Evolutionary conservation across 306 rosid species (phyloP).

Genomic region (Mucuna pruriens): DNA sequence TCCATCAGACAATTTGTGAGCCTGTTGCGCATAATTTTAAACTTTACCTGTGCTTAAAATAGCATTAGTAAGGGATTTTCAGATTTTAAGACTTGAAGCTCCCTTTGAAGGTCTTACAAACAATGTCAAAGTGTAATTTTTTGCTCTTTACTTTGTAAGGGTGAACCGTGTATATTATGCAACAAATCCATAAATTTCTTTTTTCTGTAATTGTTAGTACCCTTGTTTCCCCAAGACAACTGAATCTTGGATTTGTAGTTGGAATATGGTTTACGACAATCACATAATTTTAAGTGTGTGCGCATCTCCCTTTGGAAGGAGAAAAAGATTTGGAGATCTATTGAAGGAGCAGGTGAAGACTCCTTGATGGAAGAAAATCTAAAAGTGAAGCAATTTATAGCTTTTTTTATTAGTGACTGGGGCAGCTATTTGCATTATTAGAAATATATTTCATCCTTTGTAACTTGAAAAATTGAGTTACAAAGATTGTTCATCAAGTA

Average conservation of each 20-base stretch:
- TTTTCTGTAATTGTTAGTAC: neutral
- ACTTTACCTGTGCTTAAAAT: too few relatives aligned
- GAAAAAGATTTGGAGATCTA: neutral
- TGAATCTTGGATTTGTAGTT: neutral
- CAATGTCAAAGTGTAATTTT: neutral
- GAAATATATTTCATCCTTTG: constrained; percentile 18
- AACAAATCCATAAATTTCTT: neutral
- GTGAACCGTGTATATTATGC: neutral
- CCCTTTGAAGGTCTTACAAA: too few relatives aligned
- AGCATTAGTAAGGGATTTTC: too few relatives aligned
- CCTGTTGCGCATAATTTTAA: too few relatives aligned
- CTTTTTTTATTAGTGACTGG: constrained; percentile 35
- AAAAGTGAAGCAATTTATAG: constrained; percentile 4
- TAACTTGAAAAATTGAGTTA: constrained; percentile 20
- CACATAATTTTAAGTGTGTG: neutral
- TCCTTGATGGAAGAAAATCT: neutral
- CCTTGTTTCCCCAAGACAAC: neutral
- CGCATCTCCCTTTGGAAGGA: neutral
- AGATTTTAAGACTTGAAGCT: too few relatives aligned
- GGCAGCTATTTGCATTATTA: constrained; percentile 25
- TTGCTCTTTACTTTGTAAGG: neutral
- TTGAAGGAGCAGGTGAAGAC: constrained; percentile 4
- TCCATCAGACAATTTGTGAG: too few relatives aligned
- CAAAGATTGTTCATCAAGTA: constrained; percentile 22
- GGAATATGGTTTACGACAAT: neutral